Evolutionary conservation across 2,329 filamentous ascomycete species (phyloP).

Genomic region (Penicillium sp.): DNA sequence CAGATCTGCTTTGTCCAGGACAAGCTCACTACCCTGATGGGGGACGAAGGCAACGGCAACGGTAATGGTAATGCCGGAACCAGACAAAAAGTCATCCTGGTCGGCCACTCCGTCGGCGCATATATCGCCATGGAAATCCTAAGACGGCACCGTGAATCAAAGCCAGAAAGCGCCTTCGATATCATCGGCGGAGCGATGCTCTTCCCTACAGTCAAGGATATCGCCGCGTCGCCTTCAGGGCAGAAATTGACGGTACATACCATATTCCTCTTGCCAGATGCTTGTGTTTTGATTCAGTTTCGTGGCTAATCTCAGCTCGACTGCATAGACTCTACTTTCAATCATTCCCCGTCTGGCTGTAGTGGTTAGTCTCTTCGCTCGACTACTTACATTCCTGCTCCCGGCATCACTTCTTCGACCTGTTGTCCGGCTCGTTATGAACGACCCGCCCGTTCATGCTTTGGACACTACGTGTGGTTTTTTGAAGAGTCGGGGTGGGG

Average conservation of each 20-base stretch:
- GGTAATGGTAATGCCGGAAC: neutral
- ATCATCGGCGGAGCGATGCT: conserved; percentile 53
- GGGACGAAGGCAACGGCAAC: neutral
- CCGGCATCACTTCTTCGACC: conserved; percentile 34
- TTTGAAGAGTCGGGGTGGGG: conserved; percentile 41
- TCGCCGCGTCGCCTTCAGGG: conserved; percentile 56
- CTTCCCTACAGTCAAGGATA: conserved; percentile 66
- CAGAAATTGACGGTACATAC: conserved; percentile 40
- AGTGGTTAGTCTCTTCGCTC: conserved; percentile 33
- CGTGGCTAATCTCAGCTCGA: neutral
- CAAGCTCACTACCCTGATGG: conserved; percentile 36
- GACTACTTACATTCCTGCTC: conserved; percentile 37
- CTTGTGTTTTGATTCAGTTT: neutral
- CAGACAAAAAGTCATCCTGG: conserved; percentile 48
- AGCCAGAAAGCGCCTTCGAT: conserved; percentile 23
- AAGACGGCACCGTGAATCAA: conserved; percentile 44
- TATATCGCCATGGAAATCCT: conserved; percentile 65
- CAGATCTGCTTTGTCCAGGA: conserved; percentile 45
- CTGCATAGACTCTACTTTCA: conserved; percentile 23
- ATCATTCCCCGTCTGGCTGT: conserved; percentile 34
- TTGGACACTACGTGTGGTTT: conserved; percentile 45
- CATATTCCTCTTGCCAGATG: neutral
- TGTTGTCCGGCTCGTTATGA: conserved; percentile 39
- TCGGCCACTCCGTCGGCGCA: conserved; percentile 66
- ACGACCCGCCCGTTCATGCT: conserved; percentile 32